These are phyloP conservation scores for Zymoseptoria pseudotritici DNA, from an alignment of 2,329 filamentous ascomycete species.

Conservation along the genomic window DNA sequence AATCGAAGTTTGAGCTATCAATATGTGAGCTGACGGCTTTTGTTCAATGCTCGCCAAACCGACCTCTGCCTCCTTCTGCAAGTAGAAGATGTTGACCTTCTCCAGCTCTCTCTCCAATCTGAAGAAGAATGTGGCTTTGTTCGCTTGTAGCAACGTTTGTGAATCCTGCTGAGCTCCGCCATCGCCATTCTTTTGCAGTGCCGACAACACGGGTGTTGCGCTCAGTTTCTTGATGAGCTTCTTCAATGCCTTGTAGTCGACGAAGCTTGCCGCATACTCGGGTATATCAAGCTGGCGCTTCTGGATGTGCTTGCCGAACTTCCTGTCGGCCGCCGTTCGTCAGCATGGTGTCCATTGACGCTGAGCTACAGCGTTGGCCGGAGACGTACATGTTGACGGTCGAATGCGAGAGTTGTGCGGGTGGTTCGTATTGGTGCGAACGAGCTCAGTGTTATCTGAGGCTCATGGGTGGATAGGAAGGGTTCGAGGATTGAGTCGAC, in stretches of 20 bases:
- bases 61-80: slow-evolving; percentile 97
- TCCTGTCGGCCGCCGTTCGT: slow-evolving; percentile 52
- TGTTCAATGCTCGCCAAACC: slow-evolving; percentile 23
- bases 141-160: slow-evolving; percentile 86
- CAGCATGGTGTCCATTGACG: not conserved
- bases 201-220: slow-evolving; percentile 73
- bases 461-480: not conserved
- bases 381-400: not conserved
- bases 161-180: slow-evolving; percentile 54
- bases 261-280: slow-evolving; percentile 97
- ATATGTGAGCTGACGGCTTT: slow-evolving; percentile 4
- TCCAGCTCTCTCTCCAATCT: slow-evolving; percentile 94
- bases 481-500: not conserved
- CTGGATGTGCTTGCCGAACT: slow-evolving; percentile 99
- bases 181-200: slow-evolving; percentile 55
- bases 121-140: slow-evolving; percentile 98
- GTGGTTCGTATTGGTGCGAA: not conserved
- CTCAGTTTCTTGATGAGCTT: slow-evolving; percentile 99
- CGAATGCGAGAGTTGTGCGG: not conserved
- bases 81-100: slow-evolving; percentile 95
- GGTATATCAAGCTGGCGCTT: slow-evolving; percentile 98
- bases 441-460: not conserved
- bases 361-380: not conserved
- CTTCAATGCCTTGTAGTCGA: slow-evolving; percentile 98
- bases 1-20: slow-evolving; percentile 81